These are phyloP conservation scores for Solanum aculeatissimum DNA, from an alignment of 305 asterid genomes.

Conservation along the genomic window DNA sequence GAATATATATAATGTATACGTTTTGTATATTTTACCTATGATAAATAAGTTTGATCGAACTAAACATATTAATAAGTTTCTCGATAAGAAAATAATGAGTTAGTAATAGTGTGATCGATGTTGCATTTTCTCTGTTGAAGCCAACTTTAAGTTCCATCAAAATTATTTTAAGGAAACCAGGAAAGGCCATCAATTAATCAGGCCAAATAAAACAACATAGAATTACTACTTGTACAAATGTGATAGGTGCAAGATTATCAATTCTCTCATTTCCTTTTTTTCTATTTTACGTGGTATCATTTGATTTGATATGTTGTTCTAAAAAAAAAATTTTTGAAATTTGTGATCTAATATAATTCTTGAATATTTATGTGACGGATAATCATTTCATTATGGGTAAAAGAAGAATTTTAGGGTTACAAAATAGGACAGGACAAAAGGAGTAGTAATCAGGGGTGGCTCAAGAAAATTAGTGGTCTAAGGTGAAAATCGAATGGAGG, in stretches of 20 bases:
- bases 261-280: neutral
- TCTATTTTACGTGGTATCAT: fast-evolving
- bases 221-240: neutral
- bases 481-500: too few relatives aligned
- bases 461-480: too few relatives aligned
- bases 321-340: too few relatives aligned
- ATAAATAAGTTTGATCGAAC: neutral
- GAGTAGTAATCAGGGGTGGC: too few relatives aligned
- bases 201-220: neutral
- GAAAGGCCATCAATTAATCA: neutral
- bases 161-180: neutral
- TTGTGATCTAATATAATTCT: too few relatives aligned
- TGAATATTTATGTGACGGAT: too few relatives aligned
- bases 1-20: neutral
- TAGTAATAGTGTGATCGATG: neutral
- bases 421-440: too few relatives aligned
- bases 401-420: too few relatives aligned
- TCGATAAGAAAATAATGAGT: neutral
- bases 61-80: too few relatives aligned
- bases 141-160: neutral
- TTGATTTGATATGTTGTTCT: too few relatives aligned
- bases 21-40: neutral
- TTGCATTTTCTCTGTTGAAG: neutral
- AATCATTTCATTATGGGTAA: too few relatives aligned
- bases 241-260: neutral